Evolutionary conservation across 2,329 filamentous ascomycete species (phyloP).

Genomic region (Fusarium sp.): DNA sequence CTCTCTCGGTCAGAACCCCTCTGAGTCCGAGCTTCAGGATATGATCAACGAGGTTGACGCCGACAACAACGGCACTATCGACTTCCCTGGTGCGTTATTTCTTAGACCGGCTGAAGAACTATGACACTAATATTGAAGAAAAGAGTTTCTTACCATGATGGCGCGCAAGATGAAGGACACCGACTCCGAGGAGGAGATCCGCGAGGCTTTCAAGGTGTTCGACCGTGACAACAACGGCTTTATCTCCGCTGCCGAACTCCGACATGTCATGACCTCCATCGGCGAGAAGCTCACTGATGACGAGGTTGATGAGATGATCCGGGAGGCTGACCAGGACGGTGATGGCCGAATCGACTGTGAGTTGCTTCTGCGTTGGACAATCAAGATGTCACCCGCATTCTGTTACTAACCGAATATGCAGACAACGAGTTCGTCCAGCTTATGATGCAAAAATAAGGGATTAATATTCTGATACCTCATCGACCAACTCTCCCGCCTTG

Average conservation of each 20-base stretch:
- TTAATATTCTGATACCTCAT: constrained; percentile 44
- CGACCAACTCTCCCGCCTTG: constrained; percentile 35
- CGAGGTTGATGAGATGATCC: constrained; percentile 93
- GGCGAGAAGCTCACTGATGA: constrained; percentile 92
- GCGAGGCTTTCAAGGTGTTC: constrained; percentile 90
- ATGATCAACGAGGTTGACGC: constrained; percentile 96
- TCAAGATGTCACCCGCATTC: neutral
- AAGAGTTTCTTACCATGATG: constrained; percentile 95
- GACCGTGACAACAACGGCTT: constrained; percentile 93
- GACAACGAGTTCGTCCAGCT: constrained; percentile 95
- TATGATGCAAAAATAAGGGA: constrained; percentile 90
- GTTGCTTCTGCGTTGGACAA: constrained; percentile 47
- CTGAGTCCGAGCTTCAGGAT: constrained; percentile 89
- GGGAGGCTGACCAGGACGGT: constrained; percentile 89
- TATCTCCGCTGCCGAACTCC: constrained; percentile 88
- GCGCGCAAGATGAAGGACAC: constrained; percentile 95
- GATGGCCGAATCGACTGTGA: constrained; percentile 90
- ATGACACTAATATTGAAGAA: constrained; percentile 32
- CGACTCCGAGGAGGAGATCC: constrained; percentile 90
- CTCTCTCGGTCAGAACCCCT: constrained; percentile 89
- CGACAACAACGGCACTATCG: constrained; percentile 92
- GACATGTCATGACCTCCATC: constrained; percentile 92
- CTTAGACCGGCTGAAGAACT: neutral
- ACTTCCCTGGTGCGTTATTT: constrained; percentile 79
- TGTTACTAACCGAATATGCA: constrained; percentile 52